These are phyloP conservation scores for Pezicula rhizophila DNA, from an alignment of 2,329 filamentous ascomycete genomes.

Conservation along the genomic window DNA sequence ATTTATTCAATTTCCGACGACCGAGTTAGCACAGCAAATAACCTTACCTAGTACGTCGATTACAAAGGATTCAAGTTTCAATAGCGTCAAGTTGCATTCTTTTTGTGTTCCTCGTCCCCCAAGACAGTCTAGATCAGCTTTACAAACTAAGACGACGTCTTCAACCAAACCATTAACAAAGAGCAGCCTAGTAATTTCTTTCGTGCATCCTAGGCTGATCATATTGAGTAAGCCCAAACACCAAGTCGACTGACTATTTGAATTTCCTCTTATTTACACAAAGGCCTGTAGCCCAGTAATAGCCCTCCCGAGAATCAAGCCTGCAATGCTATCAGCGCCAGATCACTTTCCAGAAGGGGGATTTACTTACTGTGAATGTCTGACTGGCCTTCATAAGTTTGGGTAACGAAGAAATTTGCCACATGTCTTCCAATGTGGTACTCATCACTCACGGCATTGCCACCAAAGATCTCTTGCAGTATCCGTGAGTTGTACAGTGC, in stretches of 20 bases:
- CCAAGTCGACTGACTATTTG: background rate
- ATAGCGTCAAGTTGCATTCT: too few relatives aligned
- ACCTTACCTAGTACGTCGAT: too few relatives aligned
- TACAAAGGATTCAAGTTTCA: too few relatives aligned
- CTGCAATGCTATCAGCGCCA: constrained; percentile 36
- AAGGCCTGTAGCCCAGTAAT: constrained; percentile 77
- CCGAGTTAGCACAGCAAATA: background rate
- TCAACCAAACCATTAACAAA: too few relatives aligned
- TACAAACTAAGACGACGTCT: too few relatives aligned
- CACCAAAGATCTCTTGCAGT: constrained; percentile 93
- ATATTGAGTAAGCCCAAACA: too few relatives aligned
- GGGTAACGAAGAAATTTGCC: constrained; percentile 91
- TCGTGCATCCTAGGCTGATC: too few relatives aligned
- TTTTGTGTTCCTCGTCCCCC: too few relatives aligned
- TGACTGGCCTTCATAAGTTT: constrained; percentile 97
- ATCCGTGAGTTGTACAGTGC: constrained; percentile 73
- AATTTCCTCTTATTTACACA: constrained; percentile 38
- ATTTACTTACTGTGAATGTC: constrained; percentile 67
- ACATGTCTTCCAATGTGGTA: constrained; percentile 94
- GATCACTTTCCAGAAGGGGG: background rate
- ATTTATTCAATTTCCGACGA: constrained; percentile 3
- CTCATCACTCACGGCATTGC: constrained; percentile 97
- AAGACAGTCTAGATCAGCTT: too few relatives aligned
- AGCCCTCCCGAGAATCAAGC: constrained; percentile 60
- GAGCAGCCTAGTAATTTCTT: too few relatives aligned